Evolutionary conservation across 2,329 filamentous ascomycete species (phyloP), one percentile per base, ranked within the genome.

Genomic region (Neonectria coccinea): DNA sequence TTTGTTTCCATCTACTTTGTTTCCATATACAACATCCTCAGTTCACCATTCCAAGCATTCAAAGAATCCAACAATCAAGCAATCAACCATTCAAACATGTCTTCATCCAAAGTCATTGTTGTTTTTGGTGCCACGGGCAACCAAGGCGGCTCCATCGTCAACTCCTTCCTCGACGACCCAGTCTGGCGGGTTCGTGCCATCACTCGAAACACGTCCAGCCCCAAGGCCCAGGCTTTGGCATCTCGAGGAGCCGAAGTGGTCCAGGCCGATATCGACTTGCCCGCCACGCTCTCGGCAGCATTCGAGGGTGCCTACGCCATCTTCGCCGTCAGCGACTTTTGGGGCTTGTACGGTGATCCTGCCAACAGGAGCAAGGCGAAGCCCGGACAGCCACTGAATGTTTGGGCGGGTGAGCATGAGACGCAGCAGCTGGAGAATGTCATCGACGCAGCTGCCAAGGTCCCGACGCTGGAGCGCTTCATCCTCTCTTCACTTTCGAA

Each of bases 401-500:
- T 56, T 3, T 74, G 65, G 62, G 67, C 64, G 2, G 65, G 59
- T 16, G 69, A 77, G n/a, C 58, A 70, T n/a, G 80, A 82, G 48
- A 59, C 74, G 2, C 72, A 74, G 53, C 79, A 82, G 56, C 69
- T 75, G 0, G 78, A 75, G 59, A 79, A 78, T 33, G 74, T 79
- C 6, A 75, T 77, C 2, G 77, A 80, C 57, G 78, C 76, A 2
- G 80, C 78, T 1, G 74, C 77, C 0, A 69, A 70, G 5, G 57
- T 80, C 1, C 54, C 64, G 0, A 73, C 67, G 0, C 63, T 84
- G 2, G 75, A 83, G 39, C 69, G 77, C 5, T 76, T 83, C 16
- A 64, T 84, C 4, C 64, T 80, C 2, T 82, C 80, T 4, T 75
- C 74, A 0, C 64, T 83, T 0, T 73, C 75, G 1, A 70, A 81